Evolutionary conservation across 2,329 filamentous ascomycete genomes (phyloP).

Genomic region (Coniella lustricola): DNA sequence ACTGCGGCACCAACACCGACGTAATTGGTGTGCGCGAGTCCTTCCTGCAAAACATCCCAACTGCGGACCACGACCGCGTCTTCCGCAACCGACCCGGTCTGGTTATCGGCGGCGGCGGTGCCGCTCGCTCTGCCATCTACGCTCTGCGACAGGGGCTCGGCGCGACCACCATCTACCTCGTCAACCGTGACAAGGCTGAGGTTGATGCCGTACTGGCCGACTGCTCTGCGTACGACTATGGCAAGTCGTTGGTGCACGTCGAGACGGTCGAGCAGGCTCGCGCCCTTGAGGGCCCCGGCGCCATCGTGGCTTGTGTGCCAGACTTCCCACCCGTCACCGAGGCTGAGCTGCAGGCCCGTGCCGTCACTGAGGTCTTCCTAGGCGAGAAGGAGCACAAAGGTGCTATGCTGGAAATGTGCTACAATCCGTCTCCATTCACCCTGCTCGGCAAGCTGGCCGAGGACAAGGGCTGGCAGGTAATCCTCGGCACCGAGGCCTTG

Average conservation of each 20-base stretch:
- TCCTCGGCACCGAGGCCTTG: slow-evolving; percentile 68
- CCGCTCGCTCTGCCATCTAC: slow-evolving; percentile 71
- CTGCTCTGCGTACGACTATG: slow-evolving; percentile 52
- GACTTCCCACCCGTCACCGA: slow-evolving; percentile 63
- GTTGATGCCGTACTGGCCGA: slow-evolving; percentile 61
- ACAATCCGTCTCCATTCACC: slow-evolving; percentile 67
- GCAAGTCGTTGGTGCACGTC: slow-evolving; percentile 55
- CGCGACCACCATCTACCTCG: slow-evolving; percentile 64
- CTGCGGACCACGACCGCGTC: slow-evolving; percentile 33
- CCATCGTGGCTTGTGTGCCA: slow-evolving; percentile 68
- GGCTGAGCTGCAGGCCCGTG: slow-evolving; percentile 54
- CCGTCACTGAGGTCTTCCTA: slow-evolving; percentile 44
- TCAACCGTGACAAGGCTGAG: slow-evolving; percentile 65
- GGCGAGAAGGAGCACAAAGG: slow-evolving; percentile 47
- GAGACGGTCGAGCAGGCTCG: slow-evolving; percentile 53
- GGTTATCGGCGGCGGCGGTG: slow-evolving; percentile 71
- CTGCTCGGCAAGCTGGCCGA: slow-evolving; percentile 56
- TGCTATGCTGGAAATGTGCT: slow-evolving; percentile 75
- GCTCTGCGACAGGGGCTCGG: slow-evolving; percentile 64
- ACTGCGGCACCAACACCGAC: slow-evolving; percentile 75
- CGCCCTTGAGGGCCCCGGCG: slow-evolving; percentile 50
- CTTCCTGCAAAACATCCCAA: slow-evolving; percentile 50
- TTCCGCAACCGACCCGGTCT: slow-evolving; percentile 59
- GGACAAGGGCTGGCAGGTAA: slow-evolving; percentile 61
- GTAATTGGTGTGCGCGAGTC: slow-evolving; percentile 70